phyloP scores from a whole-genome alignment of 352 stramenopile genomes.

The Globisporangium irregulare region DNA sequence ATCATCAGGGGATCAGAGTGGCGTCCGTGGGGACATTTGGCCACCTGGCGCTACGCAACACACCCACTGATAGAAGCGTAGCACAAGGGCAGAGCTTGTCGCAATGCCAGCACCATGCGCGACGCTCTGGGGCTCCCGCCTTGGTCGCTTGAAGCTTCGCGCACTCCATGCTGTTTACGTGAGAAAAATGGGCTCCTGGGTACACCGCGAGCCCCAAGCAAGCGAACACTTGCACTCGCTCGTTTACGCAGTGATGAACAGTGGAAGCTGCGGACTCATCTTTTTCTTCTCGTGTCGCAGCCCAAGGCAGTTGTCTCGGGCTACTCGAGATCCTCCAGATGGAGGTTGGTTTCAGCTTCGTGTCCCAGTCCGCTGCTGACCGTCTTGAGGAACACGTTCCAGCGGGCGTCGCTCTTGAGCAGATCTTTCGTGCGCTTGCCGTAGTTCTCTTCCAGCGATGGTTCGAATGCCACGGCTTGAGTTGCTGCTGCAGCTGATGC shows the following conservation, averaged over 20 bases:
- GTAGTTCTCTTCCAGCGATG: not conserved
- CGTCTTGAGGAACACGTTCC: constrained; percentile 23
- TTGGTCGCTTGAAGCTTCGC: not conserved
- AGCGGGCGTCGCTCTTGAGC: constrained; percentile 32
- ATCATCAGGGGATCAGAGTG: not conserved
- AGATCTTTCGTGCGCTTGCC: constrained; percentile 15
- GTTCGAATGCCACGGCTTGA: constrained; percentile 13
- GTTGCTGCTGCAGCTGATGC: constrained; percentile 5
- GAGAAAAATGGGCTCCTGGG: not conserved
- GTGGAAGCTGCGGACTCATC: not conserved
- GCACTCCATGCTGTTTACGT: not conserved
- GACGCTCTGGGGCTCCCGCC: not conserved
- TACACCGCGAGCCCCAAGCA: not conserved
- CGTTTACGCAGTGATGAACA: not conserved
- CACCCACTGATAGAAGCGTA: not conserved
- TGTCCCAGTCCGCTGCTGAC: constrained; percentile 14
- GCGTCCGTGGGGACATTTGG: constrained; percentile 2
- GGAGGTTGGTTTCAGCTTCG: constrained; percentile 1
- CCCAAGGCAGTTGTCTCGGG: not conserved
- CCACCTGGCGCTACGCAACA: not conserved
- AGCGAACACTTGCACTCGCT: not conserved
- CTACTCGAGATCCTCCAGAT: constrained; percentile 35
- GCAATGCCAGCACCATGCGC: not conserved
- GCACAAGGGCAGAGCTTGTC: not conserved
- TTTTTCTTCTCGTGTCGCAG: constrained; percentile 4